These are phyloP conservation scores for Sicyos baderoa DNA, from an alignment of 306 rosid species.

Conservation along the genomic window DNA sequence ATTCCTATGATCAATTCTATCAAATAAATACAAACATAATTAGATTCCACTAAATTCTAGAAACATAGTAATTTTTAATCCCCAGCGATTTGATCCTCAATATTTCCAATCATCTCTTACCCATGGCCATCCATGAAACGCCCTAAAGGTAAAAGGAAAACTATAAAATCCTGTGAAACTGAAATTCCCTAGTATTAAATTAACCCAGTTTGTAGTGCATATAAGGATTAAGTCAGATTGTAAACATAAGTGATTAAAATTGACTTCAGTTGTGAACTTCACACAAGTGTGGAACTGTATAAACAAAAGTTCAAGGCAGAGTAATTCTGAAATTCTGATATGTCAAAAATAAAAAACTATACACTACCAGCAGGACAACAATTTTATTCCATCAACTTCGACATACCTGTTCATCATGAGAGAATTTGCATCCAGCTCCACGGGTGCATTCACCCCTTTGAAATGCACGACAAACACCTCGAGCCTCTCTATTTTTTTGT, in stretches of 20 bases:
- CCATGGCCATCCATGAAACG: neutral
- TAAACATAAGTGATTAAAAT: neutral
- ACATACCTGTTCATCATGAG: slow-evolving; percentile 77
- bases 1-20: neutral
- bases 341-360: neutral
- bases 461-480: slow-evolving; percentile 91
- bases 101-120: neutral
- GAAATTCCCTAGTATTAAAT: neutral
- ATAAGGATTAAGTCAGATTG: neutral
- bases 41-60: neutral
- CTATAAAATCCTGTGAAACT: neutral
- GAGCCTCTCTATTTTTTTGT: slow-evolving; percentile 71
- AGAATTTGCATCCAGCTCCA: slow-evolving; percentile 81
- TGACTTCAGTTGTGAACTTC: neutral
- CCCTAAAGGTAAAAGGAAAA: neutral
- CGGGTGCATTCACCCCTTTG: slow-evolving; percentile 90
- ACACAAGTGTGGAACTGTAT: neutral
- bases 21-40: too few species aligned
- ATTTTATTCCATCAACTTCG: neutral
- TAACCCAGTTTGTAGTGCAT: neutral
- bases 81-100: neutral
- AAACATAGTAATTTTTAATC: too few species aligned
- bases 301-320: neutral
- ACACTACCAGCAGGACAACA: neutral
- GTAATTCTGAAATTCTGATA: neutral